Base-by-base conservation (phyloP, 2,329 filamentous ascomycete species). In the Rhexocercosporidium sp. region DNA sequence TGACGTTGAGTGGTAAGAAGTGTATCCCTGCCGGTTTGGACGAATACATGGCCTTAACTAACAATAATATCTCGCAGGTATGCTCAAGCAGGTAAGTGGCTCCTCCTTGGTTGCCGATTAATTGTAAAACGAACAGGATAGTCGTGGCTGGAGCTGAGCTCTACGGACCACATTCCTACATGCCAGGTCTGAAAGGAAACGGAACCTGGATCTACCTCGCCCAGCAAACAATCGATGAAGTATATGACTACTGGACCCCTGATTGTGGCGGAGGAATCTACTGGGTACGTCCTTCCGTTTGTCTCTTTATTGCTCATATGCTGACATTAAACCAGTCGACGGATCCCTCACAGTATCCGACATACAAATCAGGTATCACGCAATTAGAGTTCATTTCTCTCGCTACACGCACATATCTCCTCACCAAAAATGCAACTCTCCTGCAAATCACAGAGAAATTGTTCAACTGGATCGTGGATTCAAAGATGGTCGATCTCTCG, bases 301-400 rank as follows among this genome's bases (percentile, higher is more conserved):
- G 14, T 12, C 49, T 14, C 37, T 49, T 56, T 31, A n/a, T 16
- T 63, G 25, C 12, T 46, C 39, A 27, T 4, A n/a, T 46, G 20
- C 62, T 56, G 8, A 61, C 41, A 12, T 4, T 5, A 3, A 44
- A 34, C 9, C 14, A 64, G 62, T 64, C 62, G n/a, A 64, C 51
- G 5, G 62, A 64, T 47, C 53, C 62, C 2, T 39, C 34, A 9
- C 51, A 64, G 14, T 59, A 47, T 49, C 14, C 53, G 8, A 57
- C 62, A 16, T 64, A 64, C 62, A 64, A 64, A 39, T 64, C 62
- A 20, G 62, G 62, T 39, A 64, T 64, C 39, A 64, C 62, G 22
- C 62, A 64, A 49, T 20, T 64, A 12, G 51, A 54, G 14, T 64
- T 64, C 51, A 64, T 64, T 37, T 64, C 62, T 29, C 51, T 64